Evolutionary conservation across 306 rosid genomes (phyloP).

Genomic region (Lablab purpureus): DNA sequence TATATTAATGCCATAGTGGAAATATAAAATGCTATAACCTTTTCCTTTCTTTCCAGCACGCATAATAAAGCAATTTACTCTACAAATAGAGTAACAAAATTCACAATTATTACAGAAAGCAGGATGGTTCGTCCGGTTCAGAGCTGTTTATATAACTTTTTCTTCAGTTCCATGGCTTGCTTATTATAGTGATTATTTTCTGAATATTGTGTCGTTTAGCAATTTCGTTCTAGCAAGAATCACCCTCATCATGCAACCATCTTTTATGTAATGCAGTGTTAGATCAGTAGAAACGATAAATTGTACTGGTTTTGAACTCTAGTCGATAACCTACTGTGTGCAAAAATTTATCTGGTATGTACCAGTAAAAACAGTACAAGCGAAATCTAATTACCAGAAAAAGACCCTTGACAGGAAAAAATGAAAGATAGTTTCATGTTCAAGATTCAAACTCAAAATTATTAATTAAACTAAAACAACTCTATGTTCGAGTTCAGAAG

Average conservation of each 20-base stretch:
- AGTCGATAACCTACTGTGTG: too few relatives aligned
- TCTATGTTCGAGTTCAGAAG: too few relatives aligned
- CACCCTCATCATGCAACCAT: background rate
- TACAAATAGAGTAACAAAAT: background rate
- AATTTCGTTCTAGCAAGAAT: background rate
- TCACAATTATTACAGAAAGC: constrained; percentile 7
- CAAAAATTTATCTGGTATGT: too few relatives aligned
- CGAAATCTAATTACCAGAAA: too few relatives aligned
- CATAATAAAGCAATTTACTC: background rate
- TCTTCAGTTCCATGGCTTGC: background rate
- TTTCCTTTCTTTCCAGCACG: background rate
- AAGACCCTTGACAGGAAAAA: too few relatives aligned
- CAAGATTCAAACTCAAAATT: too few relatives aligned
- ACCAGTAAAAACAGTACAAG: too few relatives aligned
- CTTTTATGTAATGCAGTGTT: background rate
- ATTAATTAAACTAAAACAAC: too few relatives aligned
- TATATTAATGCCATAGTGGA: background rate
- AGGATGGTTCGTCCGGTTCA: background rate
- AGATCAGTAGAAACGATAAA: too few relatives aligned
- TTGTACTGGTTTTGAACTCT: too few relatives aligned
- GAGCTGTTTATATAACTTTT: background rate
- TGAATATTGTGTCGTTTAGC: background rate
- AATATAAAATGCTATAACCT: background rate
- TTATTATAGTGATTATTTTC: constrained; percentile 1
- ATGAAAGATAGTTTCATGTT: too few relatives aligned